These are phyloP conservation scores for Zanthoxylum bungeanum DNA, from an alignment of 345 rosid genomes.

Conservation along the genomic window DNA sequence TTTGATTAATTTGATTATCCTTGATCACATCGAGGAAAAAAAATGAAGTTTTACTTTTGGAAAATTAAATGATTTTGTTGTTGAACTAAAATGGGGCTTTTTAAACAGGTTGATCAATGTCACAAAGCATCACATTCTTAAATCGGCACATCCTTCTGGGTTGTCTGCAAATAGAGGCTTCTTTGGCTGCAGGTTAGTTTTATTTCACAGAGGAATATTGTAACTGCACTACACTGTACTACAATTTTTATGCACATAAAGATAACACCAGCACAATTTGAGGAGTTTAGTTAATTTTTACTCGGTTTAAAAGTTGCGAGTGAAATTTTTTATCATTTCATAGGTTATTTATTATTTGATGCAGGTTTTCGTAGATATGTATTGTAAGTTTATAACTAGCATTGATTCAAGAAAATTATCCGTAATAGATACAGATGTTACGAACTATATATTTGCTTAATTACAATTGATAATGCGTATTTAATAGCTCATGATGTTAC, in stretches of 20 bases:
- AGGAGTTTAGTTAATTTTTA: not conserved
- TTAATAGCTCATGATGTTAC: conserved; percentile 10
- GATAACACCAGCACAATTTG: not conserved
- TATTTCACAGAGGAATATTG: not conserved
- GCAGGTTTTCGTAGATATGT: not conserved
- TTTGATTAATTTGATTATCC: not conserved
- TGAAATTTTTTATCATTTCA: no score
- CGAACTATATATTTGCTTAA: not conserved
- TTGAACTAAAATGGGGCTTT: not conserved
- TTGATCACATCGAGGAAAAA: not conserved
- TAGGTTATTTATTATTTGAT: no score
- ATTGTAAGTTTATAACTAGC: not conserved
- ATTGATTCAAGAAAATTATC: not conserved
- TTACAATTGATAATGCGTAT: not conserved
- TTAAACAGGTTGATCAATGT: conserved; percentile 75
- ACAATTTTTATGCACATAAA: not conserved
- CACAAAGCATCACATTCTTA: conserved; percentile 83
- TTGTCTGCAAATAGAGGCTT: conserved; percentile 94
- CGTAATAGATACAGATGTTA: not conserved
- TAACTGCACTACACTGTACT: no score
- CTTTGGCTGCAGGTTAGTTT: conserved; percentile 90
- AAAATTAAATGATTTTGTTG: not conserved
- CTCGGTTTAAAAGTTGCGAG: not conserved
- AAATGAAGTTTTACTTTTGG: not conserved
- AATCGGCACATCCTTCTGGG: conserved; percentile 99